Percentiles rank a stretch among this genome's conserved stretches.
phyloP scores from a whole-genome alignment of 148 eudicot genomes.

The Bassia scoparia region DNA sequence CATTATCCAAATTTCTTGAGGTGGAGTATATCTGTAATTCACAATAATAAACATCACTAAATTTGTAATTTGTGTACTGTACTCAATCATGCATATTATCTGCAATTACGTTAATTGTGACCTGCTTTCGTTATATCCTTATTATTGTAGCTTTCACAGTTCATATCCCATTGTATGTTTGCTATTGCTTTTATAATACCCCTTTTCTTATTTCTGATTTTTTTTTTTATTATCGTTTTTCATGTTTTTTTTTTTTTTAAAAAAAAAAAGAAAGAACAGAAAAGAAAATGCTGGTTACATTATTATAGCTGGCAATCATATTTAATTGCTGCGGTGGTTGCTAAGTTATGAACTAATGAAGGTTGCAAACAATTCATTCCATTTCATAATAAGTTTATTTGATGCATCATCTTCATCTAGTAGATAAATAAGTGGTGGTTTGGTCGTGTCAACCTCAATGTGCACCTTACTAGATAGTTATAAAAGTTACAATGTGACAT shows the following conservation, averaged over 20 bases:
- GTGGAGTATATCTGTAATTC: background rate
- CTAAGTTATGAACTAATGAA: background rate
- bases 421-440: conserved; percentile 6
- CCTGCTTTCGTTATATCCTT: conserved; percentile 5
- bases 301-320: conserved; percentile 15
- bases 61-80: background rate
- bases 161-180: background rate
- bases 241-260: no score
- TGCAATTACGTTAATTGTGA: conserved; percentile 3
- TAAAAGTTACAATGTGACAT: background rate
- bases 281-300: no score
- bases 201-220: background rate
- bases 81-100: background rate
- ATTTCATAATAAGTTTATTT: background rate
- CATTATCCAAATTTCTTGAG: background rate
- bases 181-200: background rate
- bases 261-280: no score
- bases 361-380: no score
- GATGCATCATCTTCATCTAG: background rate
- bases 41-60: background rate
- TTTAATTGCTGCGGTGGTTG: conserved; percentile 8
- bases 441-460: background rate
- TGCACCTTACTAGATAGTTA: background rate
- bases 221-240: background rate
- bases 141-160: conserved; percentile 14